Evolutionary conservation across 495 filamentous ascomycete species (phyloP).

Genomic region (Hyaloscypha bicolor): DNA sequence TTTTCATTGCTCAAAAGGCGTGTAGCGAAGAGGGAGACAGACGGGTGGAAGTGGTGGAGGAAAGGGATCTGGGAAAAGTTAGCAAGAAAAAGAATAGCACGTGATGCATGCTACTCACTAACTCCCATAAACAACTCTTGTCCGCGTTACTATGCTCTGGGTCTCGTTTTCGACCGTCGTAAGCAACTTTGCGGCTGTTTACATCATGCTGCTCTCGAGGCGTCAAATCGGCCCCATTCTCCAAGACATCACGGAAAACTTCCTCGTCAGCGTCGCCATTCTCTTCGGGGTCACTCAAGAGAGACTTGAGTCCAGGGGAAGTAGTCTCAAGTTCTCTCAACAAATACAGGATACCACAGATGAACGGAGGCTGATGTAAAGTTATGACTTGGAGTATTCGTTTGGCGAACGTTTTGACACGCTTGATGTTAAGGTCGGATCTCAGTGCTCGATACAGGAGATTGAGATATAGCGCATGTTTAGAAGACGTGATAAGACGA

Average conservation of each 20-base stretch:
- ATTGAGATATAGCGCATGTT: slow-evolving; percentile 93
- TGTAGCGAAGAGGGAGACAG: slow-evolving; percentile 83
- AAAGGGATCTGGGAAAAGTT: slow-evolving; percentile 59
- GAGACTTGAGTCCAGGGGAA: slow-evolving; percentile 72
- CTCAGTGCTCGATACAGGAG: slow-evolving; percentile 85
- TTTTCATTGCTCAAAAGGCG: slow-evolving; percentile 65
- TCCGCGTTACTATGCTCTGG: slow-evolving; percentile 91
- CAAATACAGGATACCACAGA: slow-evolving; percentile 86
- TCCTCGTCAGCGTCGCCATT: slow-evolving; percentile 65
- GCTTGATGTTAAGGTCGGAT: slow-evolving; percentile 80
- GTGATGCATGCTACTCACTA: slow-evolving; percentile 51
- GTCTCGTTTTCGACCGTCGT: slow-evolving; percentile 89
- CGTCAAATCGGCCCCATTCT: slow-evolving; percentile 34
- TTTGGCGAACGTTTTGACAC: slow-evolving; percentile 94
- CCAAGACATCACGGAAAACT: slow-evolving; percentile 68
- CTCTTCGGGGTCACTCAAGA: slow-evolving; percentile 75
- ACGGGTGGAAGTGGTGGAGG: slow-evolving; percentile 85
- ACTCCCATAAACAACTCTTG: slow-evolving; percentile 88
- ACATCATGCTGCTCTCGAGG: slow-evolving; percentile 25
- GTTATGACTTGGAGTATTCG: slow-evolving; percentile 83
- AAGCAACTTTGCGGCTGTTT: slow-evolving; percentile 39
- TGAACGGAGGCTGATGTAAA: slow-evolving; percentile 89
- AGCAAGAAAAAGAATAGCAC: neutral
- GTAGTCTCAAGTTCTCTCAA: slow-evolving; percentile 76
- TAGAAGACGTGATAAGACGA: slow-evolving; percentile 84